Conservation (phyloP, 192 early-diverging fungal genomes). For the Oehlia diaphana region DNA sequence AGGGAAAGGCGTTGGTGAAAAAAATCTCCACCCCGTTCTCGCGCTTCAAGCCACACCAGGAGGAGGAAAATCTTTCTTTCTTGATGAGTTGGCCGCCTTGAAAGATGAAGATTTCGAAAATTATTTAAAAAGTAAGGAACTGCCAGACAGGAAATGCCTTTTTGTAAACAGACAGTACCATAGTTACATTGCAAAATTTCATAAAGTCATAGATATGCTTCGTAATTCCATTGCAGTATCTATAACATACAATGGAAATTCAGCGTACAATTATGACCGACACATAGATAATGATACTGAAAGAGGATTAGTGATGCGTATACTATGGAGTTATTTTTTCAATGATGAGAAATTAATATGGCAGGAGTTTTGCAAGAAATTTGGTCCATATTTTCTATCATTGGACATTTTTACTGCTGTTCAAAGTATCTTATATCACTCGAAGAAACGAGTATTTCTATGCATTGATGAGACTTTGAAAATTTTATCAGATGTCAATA, state of each 20-base stretch:
- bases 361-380: too few relatives aligned
- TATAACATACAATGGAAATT: slow-evolving; percentile 2
- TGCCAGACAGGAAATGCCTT: background rate
- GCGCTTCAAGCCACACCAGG: background rate
- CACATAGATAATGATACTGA: background rate
- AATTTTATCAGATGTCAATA: background rate
- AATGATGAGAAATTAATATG: too few relatives aligned
- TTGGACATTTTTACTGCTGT: too few relatives aligned
- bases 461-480: background rate
- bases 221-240: background rate
- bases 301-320: background rate
- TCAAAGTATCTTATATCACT: too few relatives aligned
- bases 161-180: background rate
- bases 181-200: background rate
- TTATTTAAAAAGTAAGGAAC: slow-evolving; percentile 1
- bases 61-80: slow-evolving; percentile 19
- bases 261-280: background rate
- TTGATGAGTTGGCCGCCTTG: slow-evolving; percentile 11
- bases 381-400: too few relatives aligned
- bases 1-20: background rate
- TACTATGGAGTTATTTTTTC: too few relatives aligned
- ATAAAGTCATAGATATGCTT: background rate
- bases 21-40: background rate
- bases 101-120: slow-evolving; percentile 8
- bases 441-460: background rate